Evolutionary conservation across 2,329 filamentous ascomycete genomes (phyloP).

Genomic region (Claviceps monticola): DNA sequence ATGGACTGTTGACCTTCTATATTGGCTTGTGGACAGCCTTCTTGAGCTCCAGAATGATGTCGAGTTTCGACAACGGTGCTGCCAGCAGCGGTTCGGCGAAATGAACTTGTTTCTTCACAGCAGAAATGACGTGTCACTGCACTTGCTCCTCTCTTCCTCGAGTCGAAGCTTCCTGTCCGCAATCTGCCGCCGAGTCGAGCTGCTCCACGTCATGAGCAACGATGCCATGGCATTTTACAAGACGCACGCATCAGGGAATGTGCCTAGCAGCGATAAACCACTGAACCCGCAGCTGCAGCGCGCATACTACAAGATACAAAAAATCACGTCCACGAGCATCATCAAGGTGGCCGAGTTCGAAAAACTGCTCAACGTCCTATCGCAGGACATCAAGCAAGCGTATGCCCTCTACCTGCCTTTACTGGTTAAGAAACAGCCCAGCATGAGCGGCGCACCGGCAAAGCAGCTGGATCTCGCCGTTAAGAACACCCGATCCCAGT

Average conservation of each 20-base stretch:
- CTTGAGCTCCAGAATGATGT: constrained; percentile 40
- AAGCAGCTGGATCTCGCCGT: constrained; percentile 29
- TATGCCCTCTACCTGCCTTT: constrained; percentile 33
- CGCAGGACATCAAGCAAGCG: constrained; percentile 33
- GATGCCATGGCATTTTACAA: constrained; percentile 39
- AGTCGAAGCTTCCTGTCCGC: constrained; percentile 60
- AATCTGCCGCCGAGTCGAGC: constrained; percentile 48
- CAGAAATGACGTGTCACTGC: constrained; percentile 43
- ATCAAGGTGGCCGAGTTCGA: constrained; percentile 50
- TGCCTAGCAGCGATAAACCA: constrained; percentile 22
- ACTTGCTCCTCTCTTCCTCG: constrained; percentile 58
- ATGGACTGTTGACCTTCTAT: constrained; percentile 63
- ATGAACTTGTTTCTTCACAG: constrained; percentile 37
- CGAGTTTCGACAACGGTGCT: constrained; percentile 37
- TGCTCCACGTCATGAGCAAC: constrained; percentile 37
- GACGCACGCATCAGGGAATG: constrained; percentile 25
- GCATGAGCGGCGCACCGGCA: constrained; percentile 23
- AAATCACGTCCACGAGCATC: constrained; percentile 34
- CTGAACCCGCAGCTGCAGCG: constrained; percentile 40
- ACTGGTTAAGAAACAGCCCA: constrained; percentile 31
- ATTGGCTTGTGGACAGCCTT: constrained; percentile 46
- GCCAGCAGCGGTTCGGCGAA: constrained; percentile 31
- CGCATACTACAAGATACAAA: constrained; percentile 40
- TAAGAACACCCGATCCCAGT: constrained; percentile 32
- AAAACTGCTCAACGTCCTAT: constrained; percentile 38